Conservation (phyloP, 495 filamentous ascomycete species). For the Lophium mytilinum region DNA sequence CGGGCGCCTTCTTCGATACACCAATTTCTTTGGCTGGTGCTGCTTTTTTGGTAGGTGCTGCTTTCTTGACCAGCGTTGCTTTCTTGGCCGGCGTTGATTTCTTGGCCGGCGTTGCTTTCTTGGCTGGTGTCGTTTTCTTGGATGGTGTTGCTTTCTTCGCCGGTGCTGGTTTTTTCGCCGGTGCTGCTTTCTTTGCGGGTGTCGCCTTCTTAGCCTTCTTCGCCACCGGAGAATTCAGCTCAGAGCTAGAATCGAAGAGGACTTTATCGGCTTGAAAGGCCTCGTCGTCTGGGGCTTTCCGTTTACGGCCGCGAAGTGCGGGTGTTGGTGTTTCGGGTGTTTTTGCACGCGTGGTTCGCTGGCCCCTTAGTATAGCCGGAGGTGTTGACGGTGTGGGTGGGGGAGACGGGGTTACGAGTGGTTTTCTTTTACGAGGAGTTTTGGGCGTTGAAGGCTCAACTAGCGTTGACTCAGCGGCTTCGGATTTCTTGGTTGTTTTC, state of each 20-base stretch:
- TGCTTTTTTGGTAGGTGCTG: not conserved
- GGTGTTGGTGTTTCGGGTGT: too few relatives aligned
- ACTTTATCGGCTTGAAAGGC: not conserved
- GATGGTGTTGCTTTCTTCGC: not conserved
- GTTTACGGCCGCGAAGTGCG: not conserved
- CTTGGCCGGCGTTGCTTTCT: not conserved
- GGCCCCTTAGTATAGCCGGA: too few relatives aligned
- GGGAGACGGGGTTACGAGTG: too few relatives aligned
- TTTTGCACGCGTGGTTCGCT: too few relatives aligned
- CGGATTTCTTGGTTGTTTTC: not conserved
- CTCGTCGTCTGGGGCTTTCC: not conserved
- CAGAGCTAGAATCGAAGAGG: not conserved
- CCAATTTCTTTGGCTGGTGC: not conserved
- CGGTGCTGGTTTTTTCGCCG: not conserved
- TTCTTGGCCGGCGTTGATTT: not conserved
- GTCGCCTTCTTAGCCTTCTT: not conserved
- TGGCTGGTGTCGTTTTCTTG: not conserved
- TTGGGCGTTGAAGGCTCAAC: not conserved
- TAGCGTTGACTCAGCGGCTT: not conserved
- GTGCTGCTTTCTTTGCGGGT: not conserved
- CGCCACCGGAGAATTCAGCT: not conserved
- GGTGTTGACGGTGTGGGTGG: too few relatives aligned
- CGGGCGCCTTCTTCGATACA: not conserved
- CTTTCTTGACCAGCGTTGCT: not conserved
- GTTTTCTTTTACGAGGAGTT: too few relatives aligned